Conservation (phyloP, 495 filamentous ascomycete species). For the Opeltia flavorubescens region DNA sequence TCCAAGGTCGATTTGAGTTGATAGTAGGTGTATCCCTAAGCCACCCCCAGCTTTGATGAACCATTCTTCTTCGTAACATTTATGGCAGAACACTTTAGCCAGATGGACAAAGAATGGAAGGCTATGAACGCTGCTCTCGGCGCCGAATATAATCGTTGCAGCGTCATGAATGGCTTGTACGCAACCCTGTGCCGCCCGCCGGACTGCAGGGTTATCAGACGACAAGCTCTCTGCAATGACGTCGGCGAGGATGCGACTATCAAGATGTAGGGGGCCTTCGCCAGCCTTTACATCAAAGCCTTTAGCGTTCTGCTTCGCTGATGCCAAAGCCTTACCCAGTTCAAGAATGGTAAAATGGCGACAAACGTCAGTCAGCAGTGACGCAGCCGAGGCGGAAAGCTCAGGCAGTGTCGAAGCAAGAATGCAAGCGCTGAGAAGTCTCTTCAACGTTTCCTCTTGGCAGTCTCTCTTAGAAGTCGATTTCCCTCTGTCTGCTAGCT, state of each 20-base stretch:
- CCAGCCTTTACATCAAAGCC: slow-evolving; percentile 72
- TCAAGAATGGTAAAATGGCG: slow-evolving; percentile 89
- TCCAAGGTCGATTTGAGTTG: slow-evolving; percentile 66
- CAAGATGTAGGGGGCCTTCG: slow-evolving; percentile 74
- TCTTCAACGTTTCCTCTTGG: slow-evolving; percentile 68
- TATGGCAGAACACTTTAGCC: slow-evolving; percentile 72
- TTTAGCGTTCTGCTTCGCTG: slow-evolving; percentile 54
- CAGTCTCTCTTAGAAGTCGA: slow-evolving; percentile 75
- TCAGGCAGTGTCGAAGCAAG: slow-evolving; percentile 74
- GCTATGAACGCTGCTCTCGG: slow-evolving; percentile 47
- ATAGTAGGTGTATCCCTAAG: slow-evolving; percentile 71
- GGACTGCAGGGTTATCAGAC: slow-evolving; percentile 62
- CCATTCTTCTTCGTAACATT: slow-evolving; percentile 95
- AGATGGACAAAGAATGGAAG: slow-evolving; percentile 74
- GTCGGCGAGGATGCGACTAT: slow-evolving; percentile 73
- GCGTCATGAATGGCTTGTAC: slow-evolving; percentile 65
- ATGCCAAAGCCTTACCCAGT: slow-evolving; percentile 61
- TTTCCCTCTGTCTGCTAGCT: slow-evolving; percentile 58
- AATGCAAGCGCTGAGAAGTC: slow-evolving; percentile 76
- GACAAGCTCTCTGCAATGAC: slow-evolving; percentile 77
- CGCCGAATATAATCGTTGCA: slow-evolving; percentile 69
- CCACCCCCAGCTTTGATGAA: slow-evolving; percentile 89
- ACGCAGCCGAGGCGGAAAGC: slow-evolving; percentile 54
- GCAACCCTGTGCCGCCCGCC: slow-evolving; percentile 68
- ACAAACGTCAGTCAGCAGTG: slow-evolving; percentile 64